These are phyloP conservation scores for Penicillium sp. DNA, from an alignment of 2,329 filamentous ascomycete species.

Conservation along the genomic window DNA sequence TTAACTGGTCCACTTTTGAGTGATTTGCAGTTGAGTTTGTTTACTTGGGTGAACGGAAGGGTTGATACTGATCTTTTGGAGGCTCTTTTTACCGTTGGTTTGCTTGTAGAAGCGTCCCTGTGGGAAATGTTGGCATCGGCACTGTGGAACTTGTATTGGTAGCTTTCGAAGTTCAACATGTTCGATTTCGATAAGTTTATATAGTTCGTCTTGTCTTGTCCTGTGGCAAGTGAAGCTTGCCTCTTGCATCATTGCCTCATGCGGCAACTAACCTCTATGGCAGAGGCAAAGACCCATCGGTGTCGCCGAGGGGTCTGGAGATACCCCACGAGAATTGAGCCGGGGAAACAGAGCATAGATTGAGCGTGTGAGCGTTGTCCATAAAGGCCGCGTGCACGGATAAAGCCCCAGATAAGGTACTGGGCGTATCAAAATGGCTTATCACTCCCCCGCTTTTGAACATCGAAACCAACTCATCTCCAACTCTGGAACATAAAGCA, in stretches of 20 bases:
- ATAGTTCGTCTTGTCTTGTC: not conserved
- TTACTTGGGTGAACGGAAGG: not conserved
- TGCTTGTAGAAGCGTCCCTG: not conserved
- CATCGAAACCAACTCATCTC: not conserved
- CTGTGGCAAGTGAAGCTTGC: conserved; percentile 7
- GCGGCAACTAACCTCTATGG: conserved; percentile 3
- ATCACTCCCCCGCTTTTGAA: conserved; percentile 19
- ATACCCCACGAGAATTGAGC: not conserved
- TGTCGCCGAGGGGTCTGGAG: not conserved
- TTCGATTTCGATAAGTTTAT: not conserved
- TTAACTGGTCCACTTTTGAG: conserved; percentile 5
- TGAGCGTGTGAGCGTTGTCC: not conserved
- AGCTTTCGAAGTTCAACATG: not conserved
- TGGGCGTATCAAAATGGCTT: conserved; percentile 12
- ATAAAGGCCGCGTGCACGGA: not conserved
- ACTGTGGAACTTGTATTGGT: not conserved
- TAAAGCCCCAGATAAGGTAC: conserved; percentile 7
- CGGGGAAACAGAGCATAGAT: not conserved
- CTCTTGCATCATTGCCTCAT: conserved; percentile 5
- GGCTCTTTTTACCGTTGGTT: not conserved
- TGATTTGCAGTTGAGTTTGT: not conserved
- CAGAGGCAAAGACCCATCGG: conserved; percentile 1
- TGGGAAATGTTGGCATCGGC: not conserved
- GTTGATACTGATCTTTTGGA: not conserved
- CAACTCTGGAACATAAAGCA: not conserved